Percentiles rank a stretch among this genome's conserved stretches.
These are phyloP conservation scores for Margaritispora aquatica DNA, from an alignment of 495 filamentous ascomycete genomes.

Conservation along the genomic window DNA sequence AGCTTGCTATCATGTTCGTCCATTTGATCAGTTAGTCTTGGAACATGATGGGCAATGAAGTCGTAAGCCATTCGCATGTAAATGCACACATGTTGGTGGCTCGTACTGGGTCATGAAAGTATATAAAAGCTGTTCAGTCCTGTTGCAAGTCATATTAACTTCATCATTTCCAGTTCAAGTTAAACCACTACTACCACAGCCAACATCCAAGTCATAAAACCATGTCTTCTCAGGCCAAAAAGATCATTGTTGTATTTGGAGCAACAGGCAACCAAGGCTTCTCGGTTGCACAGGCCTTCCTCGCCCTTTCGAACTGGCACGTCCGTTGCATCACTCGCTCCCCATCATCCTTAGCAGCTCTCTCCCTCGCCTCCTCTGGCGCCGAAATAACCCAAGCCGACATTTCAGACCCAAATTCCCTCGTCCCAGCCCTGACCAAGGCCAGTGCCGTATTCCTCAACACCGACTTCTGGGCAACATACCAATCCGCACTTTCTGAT, in stretches of 20 bases:
- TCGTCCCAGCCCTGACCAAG: constrained; percentile 39
- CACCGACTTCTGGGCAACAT: constrained; percentile 43
- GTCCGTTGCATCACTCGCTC: constrained; percentile 39
- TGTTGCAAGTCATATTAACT: too few relatives aligned
- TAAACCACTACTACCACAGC: background rate
- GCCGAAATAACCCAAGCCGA: constrained; percentile 43
- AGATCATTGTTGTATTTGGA: constrained; percentile 13
- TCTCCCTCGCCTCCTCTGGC: constrained; percentile 34
- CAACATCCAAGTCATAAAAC: background rate
- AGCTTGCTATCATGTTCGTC: too few relatives aligned
- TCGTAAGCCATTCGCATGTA: constrained; percentile 2
- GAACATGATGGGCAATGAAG: background rate
- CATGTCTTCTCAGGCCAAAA: constrained; percentile 10
- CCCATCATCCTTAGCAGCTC: constrained; percentile 30
- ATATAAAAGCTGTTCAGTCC: too few relatives aligned
- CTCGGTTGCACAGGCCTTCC: constrained; percentile 36
- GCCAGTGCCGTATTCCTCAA: constrained; percentile 46
- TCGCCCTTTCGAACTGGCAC: constrained; percentile 31
- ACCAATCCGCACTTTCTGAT: background rate
- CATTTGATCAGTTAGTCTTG: too few relatives aligned
- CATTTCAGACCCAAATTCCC: constrained; percentile 34
- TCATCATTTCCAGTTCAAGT: too few relatives aligned
- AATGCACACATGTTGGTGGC: too few relatives aligned
- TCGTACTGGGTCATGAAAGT: too few relatives aligned
- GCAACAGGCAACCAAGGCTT: constrained; percentile 32